Evolutionary conservation across 768 basidiomycete species (phyloP), one percentile per base, ranked within the genome.

Genomic region (Macrolepiota fuliginosa): DNA sequence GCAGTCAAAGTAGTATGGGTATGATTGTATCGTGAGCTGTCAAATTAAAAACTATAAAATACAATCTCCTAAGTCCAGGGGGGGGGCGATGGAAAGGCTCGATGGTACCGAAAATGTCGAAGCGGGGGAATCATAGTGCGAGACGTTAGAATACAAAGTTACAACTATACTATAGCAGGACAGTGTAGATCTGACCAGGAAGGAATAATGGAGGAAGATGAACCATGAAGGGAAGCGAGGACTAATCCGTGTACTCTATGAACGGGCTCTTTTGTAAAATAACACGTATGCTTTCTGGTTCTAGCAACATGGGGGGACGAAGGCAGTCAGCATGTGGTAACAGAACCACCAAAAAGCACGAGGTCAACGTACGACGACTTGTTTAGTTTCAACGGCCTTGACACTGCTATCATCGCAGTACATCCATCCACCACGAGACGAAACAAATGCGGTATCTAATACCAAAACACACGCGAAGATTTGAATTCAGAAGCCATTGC

Each of bases 331-430:
- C 58, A 60, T 64, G 19, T 54, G 17, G 29, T 40, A 13, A 29
- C 46, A 5, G n/a, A 27, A 15, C 22, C 19, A 24, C 22, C 54
- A 37, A 54, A 17, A 25, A 54, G 11, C n/a, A 61, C 63, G 17
- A 55, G 47, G 62, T 22, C 27, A 29, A 71, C 91, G 66, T 69
- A 96, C 93, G 55, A 94, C 90, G 4, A 97, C 90, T 71, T 95
- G 89, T 69, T 85, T 90, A 52, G 87, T 78, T 56, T 92, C 87
- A 29, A 85, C 87, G 47, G 81, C 69, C 53, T 86, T 85, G 62
- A 98, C 82, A 67, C 90, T 91, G 68, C 94, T 95, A 72, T 98
- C 96, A 68, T 97, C 95, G 71, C 94, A 96, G 68, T 92, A 92
- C 71, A 89, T 76, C 97, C 97, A 99, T 39, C 91, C 88, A 36